Percentiles rank a stretch among this genome's conserved stretches.
phyloP scores from a whole-genome alignment of 2,329 filamentous ascomycete species.

The Phyllosticta capitalensis region DNA sequence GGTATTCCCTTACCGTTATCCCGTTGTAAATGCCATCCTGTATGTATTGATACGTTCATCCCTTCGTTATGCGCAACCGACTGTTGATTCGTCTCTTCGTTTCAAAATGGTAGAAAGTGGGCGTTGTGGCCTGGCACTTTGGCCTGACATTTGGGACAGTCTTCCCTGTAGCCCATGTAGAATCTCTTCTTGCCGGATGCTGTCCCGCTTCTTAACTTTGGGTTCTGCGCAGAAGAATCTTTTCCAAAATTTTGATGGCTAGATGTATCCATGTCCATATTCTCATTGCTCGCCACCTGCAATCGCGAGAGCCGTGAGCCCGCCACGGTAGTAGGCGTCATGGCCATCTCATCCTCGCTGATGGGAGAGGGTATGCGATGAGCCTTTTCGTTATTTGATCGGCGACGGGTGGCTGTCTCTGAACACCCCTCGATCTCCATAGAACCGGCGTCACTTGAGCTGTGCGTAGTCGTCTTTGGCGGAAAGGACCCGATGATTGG shows the following conservation, averaged over 20 bases:
- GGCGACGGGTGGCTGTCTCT: not conserved
- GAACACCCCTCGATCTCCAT: slow-evolving; percentile 3
- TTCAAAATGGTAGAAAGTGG: slow-evolving; percentile 30
- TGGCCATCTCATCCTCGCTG: slow-evolving; percentile 29
- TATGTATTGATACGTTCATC: not conserved
- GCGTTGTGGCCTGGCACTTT: slow-evolving; percentile 42
- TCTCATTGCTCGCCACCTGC: slow-evolving; percentile 25
- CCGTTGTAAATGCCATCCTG: not conserved
- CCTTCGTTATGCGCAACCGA: not conserved
- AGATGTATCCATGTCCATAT: slow-evolving; percentile 22
- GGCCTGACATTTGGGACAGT: slow-evolving; percentile 40
- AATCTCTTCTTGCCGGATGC: slow-evolving; percentile 31
- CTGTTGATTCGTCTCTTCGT: not conserved
- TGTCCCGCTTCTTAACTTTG: slow-evolving; percentile 30
- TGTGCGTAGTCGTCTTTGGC: slow-evolving; percentile 7
- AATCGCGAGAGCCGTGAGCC: slow-evolving; percentile 30
- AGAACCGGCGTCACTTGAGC: not conserved
- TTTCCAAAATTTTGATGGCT: slow-evolving; percentile 10
- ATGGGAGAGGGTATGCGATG: slow-evolving; percentile 32
- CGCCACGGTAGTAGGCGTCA: slow-evolving; percentile 27
- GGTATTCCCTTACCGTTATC: not conserved
- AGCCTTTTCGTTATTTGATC: not conserved
- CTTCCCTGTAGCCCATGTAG: slow-evolving; percentile 40
- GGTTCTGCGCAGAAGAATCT: slow-evolving; percentile 15
- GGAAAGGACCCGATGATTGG: slow-evolving; percentile 31